A percentile compares a stretch with the other conserved stretches of the same genome.
phyloP scores from a whole-genome alignment of 1,284 basidiomycete genomes.

The Pascua guehoae region DNA sequence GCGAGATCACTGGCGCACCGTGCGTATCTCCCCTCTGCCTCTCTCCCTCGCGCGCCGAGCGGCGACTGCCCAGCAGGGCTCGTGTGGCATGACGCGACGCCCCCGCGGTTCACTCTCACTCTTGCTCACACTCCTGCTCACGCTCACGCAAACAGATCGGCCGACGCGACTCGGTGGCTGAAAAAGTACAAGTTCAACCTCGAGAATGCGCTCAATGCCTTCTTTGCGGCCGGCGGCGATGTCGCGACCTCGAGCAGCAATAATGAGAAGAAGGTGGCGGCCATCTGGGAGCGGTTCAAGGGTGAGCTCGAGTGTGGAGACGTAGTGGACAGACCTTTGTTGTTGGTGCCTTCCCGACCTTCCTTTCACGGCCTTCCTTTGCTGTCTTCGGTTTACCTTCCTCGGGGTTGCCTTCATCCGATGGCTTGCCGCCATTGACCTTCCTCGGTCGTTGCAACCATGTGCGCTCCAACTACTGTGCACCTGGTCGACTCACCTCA shows the following conservation, averaged over 20 bases:
- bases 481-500: too few species aligned
- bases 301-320: slow-evolving; percentile 22
- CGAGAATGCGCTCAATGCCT: slow-evolving; percentile 40
- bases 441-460: too few species aligned
- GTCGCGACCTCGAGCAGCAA: slow-evolving; percentile 4
- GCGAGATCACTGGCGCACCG: slow-evolving; percentile 41
- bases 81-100: not conserved
- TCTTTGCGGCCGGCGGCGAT: slow-evolving; percentile 36
- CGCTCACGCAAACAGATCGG: slow-evolving; percentile 20
- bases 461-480: too few species aligned
- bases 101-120: too few species aligned
- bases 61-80: not conserved
- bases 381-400: too few species aligned
- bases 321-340: not conserved
- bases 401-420: too few species aligned
- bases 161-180: slow-evolving; percentile 39
- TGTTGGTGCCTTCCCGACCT: too few species aligned
- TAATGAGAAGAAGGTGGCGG: slow-evolving; percentile 45
- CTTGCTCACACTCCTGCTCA: not conserved
- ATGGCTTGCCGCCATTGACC: too few species aligned
- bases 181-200: slow-evolving; percentile 45
- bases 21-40: slow-evolving; percentile 20
- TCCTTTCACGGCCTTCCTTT: too few species aligned
- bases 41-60: not conserved
- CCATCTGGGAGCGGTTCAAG: slow-evolving; percentile 49